Evolutionary conservation across 2,329 filamentous ascomycete genomes (phyloP), one percentile per base, ranked within the genome.

Genomic region (Sordariomycetes sp.): DNA sequence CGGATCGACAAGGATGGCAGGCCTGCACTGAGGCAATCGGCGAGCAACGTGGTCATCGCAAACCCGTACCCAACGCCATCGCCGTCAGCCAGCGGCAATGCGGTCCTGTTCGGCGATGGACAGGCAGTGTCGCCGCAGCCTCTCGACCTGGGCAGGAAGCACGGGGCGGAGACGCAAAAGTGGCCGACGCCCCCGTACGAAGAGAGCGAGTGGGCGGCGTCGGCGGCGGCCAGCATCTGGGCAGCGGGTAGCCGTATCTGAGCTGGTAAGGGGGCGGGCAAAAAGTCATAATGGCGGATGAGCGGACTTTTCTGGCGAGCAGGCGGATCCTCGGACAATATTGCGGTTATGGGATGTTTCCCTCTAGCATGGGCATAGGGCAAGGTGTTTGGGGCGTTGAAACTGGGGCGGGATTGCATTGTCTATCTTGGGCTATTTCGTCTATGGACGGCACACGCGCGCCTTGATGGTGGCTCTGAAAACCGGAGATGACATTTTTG

Each of bases 111-210:
- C 69, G 82, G 83, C n/a, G 83, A 86, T 40, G 78, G 79, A 28
- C 77, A 81, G 40, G 76, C 76, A 0, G 71, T 85, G 37, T 81
- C 86, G 1, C 83, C 87, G 10, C 89, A 87, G 70, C 88, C 89
- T 12, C 72, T 92, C 62, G 81, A 89, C 63, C 83, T 89, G 58
- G 77, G 79, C 66, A 83, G 83, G 68, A 80, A 81, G 76, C 66
- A 74, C 1, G 73, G 76, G 34, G 62, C 65, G 22, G 74, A 80
- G 61, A 76, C 81, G 6, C 53, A 54, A 11, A 94, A 96, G 73
- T 97, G 92, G 88, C 93, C 92, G 3, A 97, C 94, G 18, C 94
- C 94, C 24, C 93, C 94, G 3, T 96, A 97, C 65, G 92, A 96
- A 67, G 92, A 96, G 65, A 86, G 86, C 62, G 92, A 96, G 69